Percentiles rank a stretch among this genome's conserved stretches.
phyloP scores from a whole-genome alignment of 441 rosid genomes.

The Populus hybrid region DNA sequence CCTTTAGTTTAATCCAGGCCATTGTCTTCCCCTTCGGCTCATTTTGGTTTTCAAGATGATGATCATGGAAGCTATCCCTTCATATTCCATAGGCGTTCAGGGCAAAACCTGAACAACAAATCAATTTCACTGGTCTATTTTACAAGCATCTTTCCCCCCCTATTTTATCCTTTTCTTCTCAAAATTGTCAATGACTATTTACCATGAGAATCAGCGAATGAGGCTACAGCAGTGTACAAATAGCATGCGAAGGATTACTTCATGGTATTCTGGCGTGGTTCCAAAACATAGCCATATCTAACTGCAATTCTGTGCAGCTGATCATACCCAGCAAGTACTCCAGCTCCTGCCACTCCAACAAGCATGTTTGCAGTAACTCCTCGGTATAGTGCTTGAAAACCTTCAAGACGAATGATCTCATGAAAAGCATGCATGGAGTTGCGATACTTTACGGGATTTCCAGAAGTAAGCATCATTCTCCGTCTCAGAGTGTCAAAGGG shows the following conservation, averaged over 20 bases:
- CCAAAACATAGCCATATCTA: conserved; percentile 34
- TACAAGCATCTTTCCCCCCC: background rate
- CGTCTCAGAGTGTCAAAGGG: conserved; percentile 87
- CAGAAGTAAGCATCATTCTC: conserved; percentile 97
- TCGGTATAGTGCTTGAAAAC: conserved; percentile 62
- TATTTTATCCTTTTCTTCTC: background rate
- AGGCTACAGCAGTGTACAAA: background rate
- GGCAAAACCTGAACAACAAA: background rate
- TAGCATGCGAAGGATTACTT: conserved; percentile 22
- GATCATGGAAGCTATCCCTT: background rate
- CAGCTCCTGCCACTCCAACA: conserved; percentile 90
- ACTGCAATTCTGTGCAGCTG: conserved; percentile 65
- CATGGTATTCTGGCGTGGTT: conserved; percentile 30
- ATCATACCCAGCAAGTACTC: conserved; percentile 92
- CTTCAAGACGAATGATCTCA: conserved; percentile 67
- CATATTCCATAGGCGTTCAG: background rate
- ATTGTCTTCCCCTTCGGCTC: background rate
- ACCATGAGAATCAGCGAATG: conserved; percentile 9
- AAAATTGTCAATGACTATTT: background rate
- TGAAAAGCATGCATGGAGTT: conserved; percentile 53
- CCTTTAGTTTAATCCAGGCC: background rate
- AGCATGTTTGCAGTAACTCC: conserved; percentile 95
- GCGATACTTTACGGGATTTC: conserved; percentile 64
- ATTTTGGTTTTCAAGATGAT: background rate
- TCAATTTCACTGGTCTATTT: conserved; percentile 3